phyloP scores from a whole-genome alignment of 2,329 filamentous ascomycete genomes.

The Talaromyces sp. region DNA sequence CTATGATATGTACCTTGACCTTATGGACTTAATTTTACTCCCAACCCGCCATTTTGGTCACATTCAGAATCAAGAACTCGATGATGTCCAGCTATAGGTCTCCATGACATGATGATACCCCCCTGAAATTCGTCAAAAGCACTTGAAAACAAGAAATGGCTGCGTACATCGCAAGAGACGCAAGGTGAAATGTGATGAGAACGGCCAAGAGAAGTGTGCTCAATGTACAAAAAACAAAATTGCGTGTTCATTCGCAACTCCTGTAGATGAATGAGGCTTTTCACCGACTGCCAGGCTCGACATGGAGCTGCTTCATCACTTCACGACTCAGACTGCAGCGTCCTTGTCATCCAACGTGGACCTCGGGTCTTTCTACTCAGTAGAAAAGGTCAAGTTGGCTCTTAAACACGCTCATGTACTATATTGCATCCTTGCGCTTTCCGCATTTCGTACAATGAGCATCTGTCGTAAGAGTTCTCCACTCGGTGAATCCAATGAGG shows the following conservation, averaged over 20 bases:
- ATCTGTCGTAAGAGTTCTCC: neutral
- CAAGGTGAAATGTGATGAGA: neutral
- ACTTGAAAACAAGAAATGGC: neutral
- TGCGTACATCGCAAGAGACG: neutral
- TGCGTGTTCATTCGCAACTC: neutral
- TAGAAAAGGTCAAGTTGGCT: neutral
- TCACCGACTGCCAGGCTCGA: neutral
- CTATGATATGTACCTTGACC: no score
- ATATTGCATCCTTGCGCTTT: neutral
- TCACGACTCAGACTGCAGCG: neutral
- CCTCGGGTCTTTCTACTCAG: neutral
- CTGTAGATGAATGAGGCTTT: neutral
- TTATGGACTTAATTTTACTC: no score
- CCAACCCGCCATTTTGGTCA: no score
- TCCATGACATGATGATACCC: no score
- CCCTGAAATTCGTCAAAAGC: neutral
- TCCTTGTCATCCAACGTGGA: neutral
- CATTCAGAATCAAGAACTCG: no score
- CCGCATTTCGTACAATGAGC: neutral
- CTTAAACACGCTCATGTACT: neutral
- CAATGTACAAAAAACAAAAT: neutral
- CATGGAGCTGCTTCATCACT: neutral
- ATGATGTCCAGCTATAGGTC: no score
- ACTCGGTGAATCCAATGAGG: neutral
- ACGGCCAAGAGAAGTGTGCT: neutral